Percentiles rank a stretch among this genome's conserved stretches.
Evolutionary conservation across 192 early-diverging fungal genomes (phyloP).

Genomic region (Entomortierella beljakovae): DNA sequence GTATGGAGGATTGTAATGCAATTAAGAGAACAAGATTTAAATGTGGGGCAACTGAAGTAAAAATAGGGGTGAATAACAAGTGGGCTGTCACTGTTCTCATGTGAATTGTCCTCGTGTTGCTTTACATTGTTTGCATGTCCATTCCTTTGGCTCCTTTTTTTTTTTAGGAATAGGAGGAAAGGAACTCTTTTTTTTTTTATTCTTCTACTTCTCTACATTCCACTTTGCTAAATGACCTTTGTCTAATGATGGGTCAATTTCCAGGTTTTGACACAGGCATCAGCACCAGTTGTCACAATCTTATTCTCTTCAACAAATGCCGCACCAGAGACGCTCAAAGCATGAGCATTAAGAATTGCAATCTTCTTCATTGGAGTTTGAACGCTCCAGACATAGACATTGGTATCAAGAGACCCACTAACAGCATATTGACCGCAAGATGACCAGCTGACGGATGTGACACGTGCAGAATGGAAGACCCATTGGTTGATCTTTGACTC

Average conservation of each 20-base stretch:
- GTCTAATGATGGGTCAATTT: conserved; percentile 40
- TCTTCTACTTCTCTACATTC: not conserved
- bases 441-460: conserved; percentile 86
- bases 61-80: not conserved
- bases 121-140: not conserved
- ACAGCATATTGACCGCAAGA: conserved; percentile 78
- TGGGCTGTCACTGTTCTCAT: not conserved
- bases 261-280: conserved; percentile 87
- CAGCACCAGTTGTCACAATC: conserved; percentile 82
- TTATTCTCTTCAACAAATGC: conserved; percentile 74
- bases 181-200: too few species aligned
- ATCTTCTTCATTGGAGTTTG: conserved; percentile 83
- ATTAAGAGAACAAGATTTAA: not conserved
- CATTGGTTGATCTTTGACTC: conserved; percentile 72
- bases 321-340: conserved; percentile 80
- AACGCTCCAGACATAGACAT: conserved; percentile 91
- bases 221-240: conserved; percentile 1
- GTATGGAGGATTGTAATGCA: conserved; percentile 4
- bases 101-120: not conserved
- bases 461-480: conserved; percentile 91
- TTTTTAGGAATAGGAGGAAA: not conserved
- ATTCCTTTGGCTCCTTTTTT: not conserved
- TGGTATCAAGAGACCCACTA: conserved; percentile 88
- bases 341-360: conserved; percentile 82
- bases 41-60: not conserved